phyloP scores from a whole-genome alignment of 352 stramenopile species.

The Thalassiosira pacifica region DNA sequence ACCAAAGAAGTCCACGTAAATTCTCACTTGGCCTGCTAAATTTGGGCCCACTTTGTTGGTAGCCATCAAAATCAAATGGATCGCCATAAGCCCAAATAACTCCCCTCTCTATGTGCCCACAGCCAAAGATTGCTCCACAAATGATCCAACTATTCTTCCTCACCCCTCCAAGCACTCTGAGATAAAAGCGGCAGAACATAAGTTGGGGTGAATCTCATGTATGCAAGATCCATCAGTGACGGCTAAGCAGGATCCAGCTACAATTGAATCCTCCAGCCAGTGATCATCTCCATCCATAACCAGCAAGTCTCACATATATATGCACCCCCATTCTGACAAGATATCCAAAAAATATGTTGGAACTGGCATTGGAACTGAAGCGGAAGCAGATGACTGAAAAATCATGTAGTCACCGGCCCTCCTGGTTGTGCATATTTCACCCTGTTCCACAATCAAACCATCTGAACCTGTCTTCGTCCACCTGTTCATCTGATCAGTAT shows the following conservation, averaged over 20 bases:
- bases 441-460: too few species aligned
- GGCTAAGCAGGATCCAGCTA: background rate
- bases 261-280: conserved; percentile 5
- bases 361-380: too few species aligned
- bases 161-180: background rate
- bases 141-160: background rate
- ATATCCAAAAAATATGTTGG: conserved; percentile 26
- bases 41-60: background rate
- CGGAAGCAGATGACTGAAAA: too few species aligned
- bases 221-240: conserved; percentile 34
- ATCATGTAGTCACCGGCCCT: too few species aligned
- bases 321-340: background rate
- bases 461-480: too few species aligned
- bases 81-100: conserved; percentile 16
- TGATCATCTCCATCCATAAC: background rate
- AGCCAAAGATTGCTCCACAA: background rate
- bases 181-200: conserved; percentile 21
- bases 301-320: conserved; percentile 24
- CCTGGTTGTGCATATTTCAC: too few species aligned
- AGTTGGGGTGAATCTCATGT: background rate
- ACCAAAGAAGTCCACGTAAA: conserved; percentile 12
- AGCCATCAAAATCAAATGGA: conserved; percentile 3
- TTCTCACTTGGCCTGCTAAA: too few species aligned
- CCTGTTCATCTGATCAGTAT: too few species aligned
- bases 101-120: conserved; percentile 2